Percentiles rank a stretch among this genome's conserved stretches.
Evolutionary conservation across 139 green algal species (phyloP).

Genomic region (Chlorella sorokiniana): DNA sequence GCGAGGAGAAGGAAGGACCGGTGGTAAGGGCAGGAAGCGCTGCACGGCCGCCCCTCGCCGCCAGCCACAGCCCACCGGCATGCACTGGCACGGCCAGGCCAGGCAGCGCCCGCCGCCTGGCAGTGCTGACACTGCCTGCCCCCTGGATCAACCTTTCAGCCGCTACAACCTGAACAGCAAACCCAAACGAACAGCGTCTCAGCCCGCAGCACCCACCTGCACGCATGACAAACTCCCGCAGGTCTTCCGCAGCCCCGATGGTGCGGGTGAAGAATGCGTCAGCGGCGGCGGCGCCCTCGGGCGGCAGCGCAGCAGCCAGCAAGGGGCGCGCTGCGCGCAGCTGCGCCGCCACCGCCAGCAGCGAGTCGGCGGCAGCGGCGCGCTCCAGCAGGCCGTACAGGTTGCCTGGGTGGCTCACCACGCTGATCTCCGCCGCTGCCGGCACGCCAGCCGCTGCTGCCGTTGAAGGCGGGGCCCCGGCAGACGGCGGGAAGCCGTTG

Average conservation of each 20-base stretch:
- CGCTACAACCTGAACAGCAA: background rate
- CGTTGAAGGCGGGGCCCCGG: background rate
- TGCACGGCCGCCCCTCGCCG: too few relatives aligned
- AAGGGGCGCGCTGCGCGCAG: conserved; percentile 20
- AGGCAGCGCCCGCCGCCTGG: too few relatives aligned
- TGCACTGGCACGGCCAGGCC: too few relatives aligned
- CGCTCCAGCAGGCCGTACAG: conserved; percentile 55
- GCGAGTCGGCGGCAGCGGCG: conserved; percentile 37
- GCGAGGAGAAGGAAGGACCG: background rate
- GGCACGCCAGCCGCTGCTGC: background rate
- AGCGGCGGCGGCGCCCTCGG: conserved; percentile 26
- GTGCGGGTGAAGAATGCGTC: conserved; percentile 40
- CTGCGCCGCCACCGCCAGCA: conserved; percentile 35
- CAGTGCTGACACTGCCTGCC: too few relatives aligned
- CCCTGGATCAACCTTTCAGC: background rate
- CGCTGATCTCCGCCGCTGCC: conserved; percentile 11
- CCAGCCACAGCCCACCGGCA: too few relatives aligned
- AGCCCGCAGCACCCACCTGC: too few relatives aligned
- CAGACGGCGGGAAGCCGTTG: background rate
- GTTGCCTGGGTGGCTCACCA: conserved; percentile 41
- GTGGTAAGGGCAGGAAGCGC: too few relatives aligned
- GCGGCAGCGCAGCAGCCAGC: conserved; percentile 36
- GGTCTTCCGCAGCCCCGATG: conserved; percentile 39
- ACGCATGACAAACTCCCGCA: conserved; percentile 38
- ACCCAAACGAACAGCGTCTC: too few relatives aligned